Evolutionary conservation across 2,329 filamentous ascomycete species (phyloP), one percentile per base, ranked within the genome.

Genomic region (Parafenestella ontariensis): DNA sequence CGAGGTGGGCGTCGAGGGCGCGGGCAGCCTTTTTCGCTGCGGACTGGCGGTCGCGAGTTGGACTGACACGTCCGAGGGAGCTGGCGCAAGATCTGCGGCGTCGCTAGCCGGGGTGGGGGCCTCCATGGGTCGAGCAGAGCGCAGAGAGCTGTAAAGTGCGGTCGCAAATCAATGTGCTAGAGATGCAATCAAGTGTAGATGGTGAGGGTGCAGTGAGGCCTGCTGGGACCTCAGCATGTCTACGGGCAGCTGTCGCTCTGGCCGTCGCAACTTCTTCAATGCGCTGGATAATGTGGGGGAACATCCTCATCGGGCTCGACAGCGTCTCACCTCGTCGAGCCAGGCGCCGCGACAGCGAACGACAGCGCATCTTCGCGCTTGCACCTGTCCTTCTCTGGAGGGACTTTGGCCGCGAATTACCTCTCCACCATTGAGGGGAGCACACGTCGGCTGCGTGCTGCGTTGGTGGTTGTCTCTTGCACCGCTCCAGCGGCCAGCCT

Each of bases 1-100:
- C 29, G 68, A 65, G 24, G 70, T 62, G n/a, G 69, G 64, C 49
- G 70, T 62, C 5, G 66, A 61, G 39, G 66, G 61, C 20, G 64
- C 57, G 45, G 66, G 62, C 58, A 62, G 46, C 54, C 59, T 61
- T 50, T 59, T 55, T 44, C 50, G 50, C 51, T 47, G 51, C 41
- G 58, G 58, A 50, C 52, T 57, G 28, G 29, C 43, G 39, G 46
- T 33, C 31, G n/a, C n/a, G n/a, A n/a, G n/a, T n/a, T n/a, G n/a
- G n/a, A 45, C 37, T 40, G 52, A n/a, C 20, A 41, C 42, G 44
- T 29, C 37, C 5, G 52, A 26, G 28, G 42, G 50, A 43, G 48
- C 53, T 53, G n/a, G n/a, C n/a, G 46, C 54, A 40, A 43, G 47
- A 51, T 43, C 36, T 23, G 52, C 36, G 23, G 46, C 42, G 21